Conservation (phyloP, 495 filamentous ascomycete species). For the Pyrenopolyporus hunteri region DNA sequence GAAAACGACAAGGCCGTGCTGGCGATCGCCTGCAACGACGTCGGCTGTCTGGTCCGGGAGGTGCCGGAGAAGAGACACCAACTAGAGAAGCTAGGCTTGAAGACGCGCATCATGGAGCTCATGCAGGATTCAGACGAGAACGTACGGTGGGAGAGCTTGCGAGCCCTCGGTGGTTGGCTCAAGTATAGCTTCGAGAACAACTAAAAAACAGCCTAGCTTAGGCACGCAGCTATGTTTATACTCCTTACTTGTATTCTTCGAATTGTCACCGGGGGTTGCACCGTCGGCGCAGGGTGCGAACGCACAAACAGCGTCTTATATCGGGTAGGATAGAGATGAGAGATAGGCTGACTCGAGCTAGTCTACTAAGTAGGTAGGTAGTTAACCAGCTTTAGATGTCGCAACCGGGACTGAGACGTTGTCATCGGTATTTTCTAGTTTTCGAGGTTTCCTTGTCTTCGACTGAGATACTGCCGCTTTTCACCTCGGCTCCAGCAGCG, state of each 20-base stretch:
- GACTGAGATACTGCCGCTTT: too few species aligned
- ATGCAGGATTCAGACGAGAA: conserved; percentile 91
- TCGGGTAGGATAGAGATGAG: conserved; percentile 25
- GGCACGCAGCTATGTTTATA: conserved; percentile 14
- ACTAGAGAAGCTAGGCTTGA: conserved; percentile 89
- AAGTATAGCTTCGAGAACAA: conserved; percentile 82
- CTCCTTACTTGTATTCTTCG: conserved; percentile 27
- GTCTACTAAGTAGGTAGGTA: conserved; percentile 6
- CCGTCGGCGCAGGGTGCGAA: conserved; percentile 14
- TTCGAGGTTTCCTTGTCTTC: not conserved
- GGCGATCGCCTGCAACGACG: conserved; percentile 94
- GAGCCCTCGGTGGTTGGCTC: conserved; percentile 91
- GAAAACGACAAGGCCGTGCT: conserved; percentile 93
- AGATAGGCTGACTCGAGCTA: conserved; percentile 12
- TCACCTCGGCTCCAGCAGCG: not conserved
- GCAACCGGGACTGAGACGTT: not conserved
- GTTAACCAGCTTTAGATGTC: conserved; percentile 4
- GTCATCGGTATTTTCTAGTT: not conserved
- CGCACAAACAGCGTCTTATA: conserved; percentile 31
- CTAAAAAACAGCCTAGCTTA: conserved; percentile 28
- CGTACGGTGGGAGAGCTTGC: conserved; percentile 93
- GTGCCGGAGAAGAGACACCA: conserved; percentile 82
- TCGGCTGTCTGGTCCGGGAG: conserved; percentile 87
- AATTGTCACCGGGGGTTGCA: conserved; percentile 11
- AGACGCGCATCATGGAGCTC: conserved; percentile 90